Percentiles rank a stretch among this genome's conserved stretches.
Evolutionary conservation across 345 rosid species (phyloP).

Genomic region (Salix caprea): DNA sequence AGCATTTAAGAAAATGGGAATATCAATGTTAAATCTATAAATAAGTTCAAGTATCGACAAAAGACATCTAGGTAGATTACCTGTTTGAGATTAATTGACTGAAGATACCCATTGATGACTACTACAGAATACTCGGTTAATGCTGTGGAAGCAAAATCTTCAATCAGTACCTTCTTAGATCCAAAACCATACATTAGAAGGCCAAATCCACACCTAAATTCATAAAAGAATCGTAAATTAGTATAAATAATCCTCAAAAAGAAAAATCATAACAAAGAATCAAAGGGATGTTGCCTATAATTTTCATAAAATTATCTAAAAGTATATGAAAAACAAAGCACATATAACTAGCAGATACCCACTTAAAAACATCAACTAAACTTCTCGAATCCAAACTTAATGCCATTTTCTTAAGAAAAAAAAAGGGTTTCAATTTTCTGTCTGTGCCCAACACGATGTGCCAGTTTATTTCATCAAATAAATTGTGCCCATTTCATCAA

Average conservation of each 20-base stretch:
- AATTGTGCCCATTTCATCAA: not conserved
- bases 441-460: not conserved
- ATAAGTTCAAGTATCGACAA: not conserved
- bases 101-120: slow-evolving; percentile 87
- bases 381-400: not conserved
- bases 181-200: slow-evolving; percentile 93
- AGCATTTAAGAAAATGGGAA: not conserved
- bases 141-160: slow-evolving; percentile 83
- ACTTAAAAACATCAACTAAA: not conserved
- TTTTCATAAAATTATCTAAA: no score
- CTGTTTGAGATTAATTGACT: slow-evolving; percentile 78
- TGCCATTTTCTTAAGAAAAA: no score
- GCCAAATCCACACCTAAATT: slow-evolving; percentile 76
- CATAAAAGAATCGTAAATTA: not conserved
- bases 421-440: no score
- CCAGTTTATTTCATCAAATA: not conserved
- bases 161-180: slow-evolving; percentile 69
- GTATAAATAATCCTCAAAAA: not conserved
- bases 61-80: slow-evolving; percentile 22
- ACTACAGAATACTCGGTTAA: slow-evolving; percentile 64
- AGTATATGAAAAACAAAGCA: no score
- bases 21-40: not conserved
- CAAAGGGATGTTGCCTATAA: not conserved
- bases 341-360: no score
- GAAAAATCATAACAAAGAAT: not conserved